phyloP scores from a whole-genome alignment of 306 rosid species.

The Acacia melanoxylon region DNA sequence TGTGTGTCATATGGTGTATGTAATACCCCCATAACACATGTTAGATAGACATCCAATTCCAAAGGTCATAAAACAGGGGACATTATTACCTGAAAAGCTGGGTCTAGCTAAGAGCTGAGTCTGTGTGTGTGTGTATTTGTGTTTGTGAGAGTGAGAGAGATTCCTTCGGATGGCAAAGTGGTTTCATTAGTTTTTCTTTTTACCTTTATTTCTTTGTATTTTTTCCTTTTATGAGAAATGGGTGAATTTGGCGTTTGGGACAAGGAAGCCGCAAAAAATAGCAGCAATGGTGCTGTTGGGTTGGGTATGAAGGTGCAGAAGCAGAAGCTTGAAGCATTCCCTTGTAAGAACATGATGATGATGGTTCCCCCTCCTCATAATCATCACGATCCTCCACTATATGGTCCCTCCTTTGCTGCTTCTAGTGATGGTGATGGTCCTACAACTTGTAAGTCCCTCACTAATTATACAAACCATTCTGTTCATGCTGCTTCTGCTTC shows the following conservation, averaged over 20 bases:
- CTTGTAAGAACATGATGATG: conserved; percentile 36
- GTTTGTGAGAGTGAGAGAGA: background rate
- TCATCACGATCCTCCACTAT: conserved; percentile 52
- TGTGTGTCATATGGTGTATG: background rate
- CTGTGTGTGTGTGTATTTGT: background rate
- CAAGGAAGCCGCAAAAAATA: conserved; percentile 30
- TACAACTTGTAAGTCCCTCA: conserved; percentile 41
- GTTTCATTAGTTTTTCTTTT: background rate
- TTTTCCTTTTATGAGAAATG: conserved; percentile 4
- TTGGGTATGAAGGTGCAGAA: conserved; percentile 37
- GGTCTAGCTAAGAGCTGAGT: background rate
- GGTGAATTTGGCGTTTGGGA: conserved; percentile 42
- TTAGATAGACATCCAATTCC: conserved; percentile 7
- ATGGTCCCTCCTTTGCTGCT: conserved; percentile 17
- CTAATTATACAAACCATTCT: conserved; percentile 32
- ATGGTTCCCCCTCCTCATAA: conserved; percentile 40
- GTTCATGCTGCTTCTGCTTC: conserved; percentile 9
- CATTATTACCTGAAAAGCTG: conserved; percentile 20
- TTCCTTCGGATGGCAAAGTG: conserved; percentile 24
- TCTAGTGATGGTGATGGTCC: conserved; percentile 49
- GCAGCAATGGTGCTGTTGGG: conserved; percentile 25
- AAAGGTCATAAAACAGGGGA: conserved; percentile 6
- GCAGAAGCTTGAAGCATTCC: conserved; percentile 36
- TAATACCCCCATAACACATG: background rate
- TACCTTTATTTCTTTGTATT: background rate